These are phyloP conservation scores for Aspergillus sp. DNA, from an alignment of 2,329 filamentous ascomycete species.

Conservation along the genomic window DNA sequence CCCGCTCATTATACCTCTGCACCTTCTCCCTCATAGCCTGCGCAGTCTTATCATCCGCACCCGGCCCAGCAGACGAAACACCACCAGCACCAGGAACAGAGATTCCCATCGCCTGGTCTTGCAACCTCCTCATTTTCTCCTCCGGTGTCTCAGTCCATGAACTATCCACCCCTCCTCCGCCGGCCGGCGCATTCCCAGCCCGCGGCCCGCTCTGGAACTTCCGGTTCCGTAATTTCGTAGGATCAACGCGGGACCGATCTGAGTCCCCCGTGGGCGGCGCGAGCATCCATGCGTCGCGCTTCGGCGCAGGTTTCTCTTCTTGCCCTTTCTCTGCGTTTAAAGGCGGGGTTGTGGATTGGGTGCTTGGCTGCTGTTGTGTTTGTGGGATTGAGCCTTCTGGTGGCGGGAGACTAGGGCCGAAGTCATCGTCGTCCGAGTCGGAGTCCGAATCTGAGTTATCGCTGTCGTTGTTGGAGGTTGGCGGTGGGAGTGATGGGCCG, in stretches of 20 bases:
- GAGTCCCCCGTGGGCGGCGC: slow-evolving; percentile 60
- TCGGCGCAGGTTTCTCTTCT: slow-evolving; percentile 31
- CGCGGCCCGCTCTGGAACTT: slow-evolving; percentile 76
- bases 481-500: slow-evolving; percentile 57
- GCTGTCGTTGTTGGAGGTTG: slow-evolving; percentile 20
- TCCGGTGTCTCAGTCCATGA: slow-evolving; percentile 93
- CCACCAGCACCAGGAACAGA: not conserved
- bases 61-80: slow-evolving; percentile 25
- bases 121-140: slow-evolving; percentile 76
- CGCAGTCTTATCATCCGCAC: slow-evolving; percentile 30
- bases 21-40: slow-evolving; percentile 49
- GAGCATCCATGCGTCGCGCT: slow-evolving; percentile 85
- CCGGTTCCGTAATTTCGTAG: slow-evolving; percentile 76
- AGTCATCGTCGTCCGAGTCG: slow-evolving; percentile 39
- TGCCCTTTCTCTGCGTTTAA: slow-evolving; percentile 26
- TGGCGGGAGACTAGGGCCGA: slow-evolving; percentile 43
- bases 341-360: not conserved
- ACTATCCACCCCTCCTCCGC: slow-evolving; percentile 45
- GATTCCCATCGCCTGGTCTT: slow-evolving; percentile 79
- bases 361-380: not conserved
- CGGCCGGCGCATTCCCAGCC: slow-evolving; percentile 38
- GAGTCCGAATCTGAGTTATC: slow-evolving; percentile 34
- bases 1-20: slow-evolving; percentile 55
- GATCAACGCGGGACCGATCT: slow-evolving; percentile 67
- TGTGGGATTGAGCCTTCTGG: slow-evolving; percentile 16